These are phyloP conservation scores for Podila minutissima DNA, from an alignment of 192 early-diverging fungal species.

Conservation along the genomic window DNA sequence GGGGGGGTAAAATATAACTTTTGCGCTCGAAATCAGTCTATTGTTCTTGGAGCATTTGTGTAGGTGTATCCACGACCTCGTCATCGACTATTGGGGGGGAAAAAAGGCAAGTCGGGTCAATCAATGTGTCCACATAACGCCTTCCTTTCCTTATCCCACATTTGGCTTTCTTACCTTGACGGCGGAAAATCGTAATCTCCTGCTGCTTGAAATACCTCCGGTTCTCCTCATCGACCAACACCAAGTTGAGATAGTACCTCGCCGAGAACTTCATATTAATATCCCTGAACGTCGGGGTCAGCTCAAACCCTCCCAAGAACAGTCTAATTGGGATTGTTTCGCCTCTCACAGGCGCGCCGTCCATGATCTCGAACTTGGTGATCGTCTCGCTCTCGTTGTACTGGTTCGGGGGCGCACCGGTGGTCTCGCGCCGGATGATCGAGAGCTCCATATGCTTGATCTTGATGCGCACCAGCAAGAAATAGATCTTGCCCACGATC, in stretches of 20 bases:
- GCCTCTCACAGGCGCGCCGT: constrained; percentile 96
- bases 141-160: too few species aligned
- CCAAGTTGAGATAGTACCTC: constrained; percentile 97
- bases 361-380: constrained; percentile 99
- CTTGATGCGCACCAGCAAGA: constrained; percentile 98
- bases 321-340: constrained; percentile 99
- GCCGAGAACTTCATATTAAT: constrained; percentile 99
- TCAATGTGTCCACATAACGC: too few species aligned
- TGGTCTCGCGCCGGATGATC: constrained; percentile 97
- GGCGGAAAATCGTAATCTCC: constrained; percentile 89
- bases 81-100: constrained; percentile 9
- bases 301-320: constrained; percentile 96
- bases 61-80: constrained; percentile 11
- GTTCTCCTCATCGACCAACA: constrained; percentile 99
- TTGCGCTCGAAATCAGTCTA: too few species aligned
- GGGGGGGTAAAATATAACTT: too few species aligned
- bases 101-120: too few species aligned
- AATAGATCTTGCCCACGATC: constrained; percentile 99
- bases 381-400: constrained; percentile 99
- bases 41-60: constrained; percentile 4
- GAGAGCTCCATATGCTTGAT: constrained; percentile 99
- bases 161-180: constrained; percentile 23
- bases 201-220: constrained; percentile 99
- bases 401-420: constrained; percentile 96
- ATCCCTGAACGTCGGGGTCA: constrained; percentile 97